Evolutionary conservation across 1,284 basidiomycete species (phyloP), one percentile per base, ranked within the genome.

Genomic region (Leccinum fuscescens): DNA sequence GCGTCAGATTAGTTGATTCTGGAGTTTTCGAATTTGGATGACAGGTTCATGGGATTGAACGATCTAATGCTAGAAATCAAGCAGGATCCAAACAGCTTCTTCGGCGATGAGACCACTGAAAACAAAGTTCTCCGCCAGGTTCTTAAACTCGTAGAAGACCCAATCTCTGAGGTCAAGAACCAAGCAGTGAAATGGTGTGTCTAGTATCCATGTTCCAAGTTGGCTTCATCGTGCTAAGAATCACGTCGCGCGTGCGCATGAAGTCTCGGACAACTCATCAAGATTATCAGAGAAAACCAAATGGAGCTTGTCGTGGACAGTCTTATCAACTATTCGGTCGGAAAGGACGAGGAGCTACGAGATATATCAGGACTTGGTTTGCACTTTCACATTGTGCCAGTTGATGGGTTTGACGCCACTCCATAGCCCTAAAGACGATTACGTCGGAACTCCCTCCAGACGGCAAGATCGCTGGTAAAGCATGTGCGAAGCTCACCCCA

Each of bases 101-200:
- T 84, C 15, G 86, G 92, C 48, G 95, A 97, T 72, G 93, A 96
- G 73, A 68, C 79, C 2, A 82, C 86, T 37, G 96, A 98, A 79
- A 86, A 81, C 72, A 92, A 89, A 68, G 86, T 94, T 33, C 80
- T 94, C 51, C 84, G 82, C 50, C 86, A 90, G 69, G 94, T 97
- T 1, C 80, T 98, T 22, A 80, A 86, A 22, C 82, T 96, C 22
- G 88, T 97, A 11, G 89, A 93, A 70, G 97, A 99, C 78, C 89
- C 89, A 76, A 98, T 97, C 69, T 94, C 93, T 14, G 96, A 99
- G 78, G 97, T 99, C 65, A 98, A 98, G 82, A 98, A 98, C 73
- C 91, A 95, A 72, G 94, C 94, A 2, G 96, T 97, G 14, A 93
- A 94, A 78, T 95, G 93, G 96, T 93, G 67, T 60, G 83, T 67